Base-by-base conservation (phyloP, 208 protist species). In the Leishmania lainsoni region DNA sequence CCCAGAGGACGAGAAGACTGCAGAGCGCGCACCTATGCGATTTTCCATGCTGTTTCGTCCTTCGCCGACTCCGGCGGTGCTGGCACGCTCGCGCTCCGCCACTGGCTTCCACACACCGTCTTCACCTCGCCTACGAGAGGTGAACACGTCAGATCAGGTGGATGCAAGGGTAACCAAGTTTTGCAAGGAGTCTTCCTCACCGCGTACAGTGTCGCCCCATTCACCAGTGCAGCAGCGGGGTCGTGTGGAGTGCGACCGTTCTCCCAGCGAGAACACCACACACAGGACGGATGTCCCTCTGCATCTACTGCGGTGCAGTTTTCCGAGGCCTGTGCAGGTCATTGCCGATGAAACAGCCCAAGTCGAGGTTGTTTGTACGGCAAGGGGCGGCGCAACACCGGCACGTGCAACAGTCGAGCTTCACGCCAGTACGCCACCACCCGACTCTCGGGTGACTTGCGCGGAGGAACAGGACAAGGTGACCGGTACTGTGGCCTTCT, bases 31-130 rank as follows among this genome's bases (percentile, higher is more conserved):
- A 29, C 81, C 87, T 29, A 89, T 91, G 87, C 83, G 83, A 12
- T 91, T 91, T 65, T 90, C 84, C 5, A 84, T 85, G 59, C 39
- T 80, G 32, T 84, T 84, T 52, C 84, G 76, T 4, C 74, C 77
- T 16, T 61, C 79, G 5, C 84, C 87, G 66, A 45, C 70, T 0
- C 81, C 75, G 10, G 58, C 69, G 6, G 49, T 71, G 51, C 32
- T 61, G 16, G n/a, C 61, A 1, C 51, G 54, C 26, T 5, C 82
- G 12, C 82, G 78, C 9, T 20, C 51, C 0, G 51, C 65, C 9
- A 73, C 69, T 14, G 35, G 12, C 1, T 22, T 48, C n/a, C 75
- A 63, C 39, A 39, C 69, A 2, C 80, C 81, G 0, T 42, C 63
- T 1, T 86, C 82, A 0, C 86, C 86, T 5, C 80, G 66, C 4